Evolutionary conservation across 2,329 filamentous ascomycete genomes (phyloP).

Genomic region (Diaporthe destruens): DNA sequence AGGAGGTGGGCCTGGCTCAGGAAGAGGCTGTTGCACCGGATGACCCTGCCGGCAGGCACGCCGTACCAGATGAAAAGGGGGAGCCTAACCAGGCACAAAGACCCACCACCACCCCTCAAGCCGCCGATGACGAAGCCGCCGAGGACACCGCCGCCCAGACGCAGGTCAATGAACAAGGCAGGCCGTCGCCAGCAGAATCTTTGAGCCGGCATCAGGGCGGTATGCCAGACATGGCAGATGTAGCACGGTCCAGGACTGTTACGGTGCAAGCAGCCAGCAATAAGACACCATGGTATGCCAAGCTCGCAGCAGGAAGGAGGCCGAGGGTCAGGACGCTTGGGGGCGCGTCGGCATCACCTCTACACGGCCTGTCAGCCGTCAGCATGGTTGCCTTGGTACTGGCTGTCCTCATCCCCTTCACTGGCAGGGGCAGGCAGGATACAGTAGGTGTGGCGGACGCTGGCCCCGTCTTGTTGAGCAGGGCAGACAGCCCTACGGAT

Average conservation of each 20-base stretch:
- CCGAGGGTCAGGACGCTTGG: slow-evolving; percentile 59
- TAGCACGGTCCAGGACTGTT: slow-evolving; percentile 36
- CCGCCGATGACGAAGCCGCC: slow-evolving; percentile 38
- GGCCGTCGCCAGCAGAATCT: background rate
- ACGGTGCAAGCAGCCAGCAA: slow-evolving; percentile 41
- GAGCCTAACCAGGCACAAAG: slow-evolving; percentile 42
- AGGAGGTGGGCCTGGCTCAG: slow-evolving; percentile 61
- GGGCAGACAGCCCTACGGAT: slow-evolving; percentile 63
- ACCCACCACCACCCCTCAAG: slow-evolving; percentile 44
- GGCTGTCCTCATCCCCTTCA: slow-evolving; percentile 62
- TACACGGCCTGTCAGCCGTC: slow-evolving; percentile 58
- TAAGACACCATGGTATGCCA: slow-evolving; percentile 58
- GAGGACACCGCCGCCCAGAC: slow-evolving; percentile 43
- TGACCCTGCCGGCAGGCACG: slow-evolving; percentile 43
- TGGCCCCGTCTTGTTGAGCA: slow-evolving; percentile 56
- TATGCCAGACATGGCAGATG: background rate
- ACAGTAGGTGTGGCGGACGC: slow-evolving; percentile 61
- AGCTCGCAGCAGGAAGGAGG: slow-evolving; percentile 54
- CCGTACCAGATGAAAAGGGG: slow-evolving; percentile 50
- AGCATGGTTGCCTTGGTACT: slow-evolving; percentile 64
- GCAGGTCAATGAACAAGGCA: background rate
- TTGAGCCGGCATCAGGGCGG: background rate
- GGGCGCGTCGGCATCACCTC: slow-evolving; percentile 57
- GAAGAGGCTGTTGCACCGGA: slow-evolving; percentile 47
- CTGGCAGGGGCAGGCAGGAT: slow-evolving; percentile 58